phyloP scores from a whole-genome alignment of 1,139 yeast species.

The Hyphopichia wangnamkhiaoensis region DNA sequence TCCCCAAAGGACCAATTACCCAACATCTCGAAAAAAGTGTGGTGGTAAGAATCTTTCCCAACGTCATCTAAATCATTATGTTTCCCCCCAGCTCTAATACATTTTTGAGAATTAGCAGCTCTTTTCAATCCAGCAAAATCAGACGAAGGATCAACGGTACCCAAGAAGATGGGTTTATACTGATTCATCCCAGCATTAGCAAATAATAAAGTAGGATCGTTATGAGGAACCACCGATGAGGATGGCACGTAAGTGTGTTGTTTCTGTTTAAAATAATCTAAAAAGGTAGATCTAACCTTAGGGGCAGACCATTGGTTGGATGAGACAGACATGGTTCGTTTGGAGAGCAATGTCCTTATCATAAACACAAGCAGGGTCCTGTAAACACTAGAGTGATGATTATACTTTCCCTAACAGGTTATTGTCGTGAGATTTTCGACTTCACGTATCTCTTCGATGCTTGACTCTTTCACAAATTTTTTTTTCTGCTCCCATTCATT shows the following conservation, averaged over 20 bases:
- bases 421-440: neutral
- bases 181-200: conserved; percentile 99
- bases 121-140: conserved; percentile 82
- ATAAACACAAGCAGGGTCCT: conserved; percentile 5
- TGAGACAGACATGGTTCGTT: conserved; percentile 10
- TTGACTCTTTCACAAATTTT: too few relatives aligned
- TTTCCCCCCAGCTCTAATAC: conserved; percentile 99
- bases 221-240: conserved; percentile 94
- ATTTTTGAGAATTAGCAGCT: conserved; percentile 94
- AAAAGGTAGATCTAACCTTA: conserved; percentile 82
- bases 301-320: conserved; percentile 56
- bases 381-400: neutral
- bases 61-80: conserved; percentile 98
- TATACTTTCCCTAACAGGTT: too few relatives aligned
- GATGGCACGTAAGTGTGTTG: conserved; percentile 84
- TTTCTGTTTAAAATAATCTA: conserved; percentile 70
- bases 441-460: neutral
- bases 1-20: conserved; percentile 99
- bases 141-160: conserved; percentile 93
- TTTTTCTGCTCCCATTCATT: neutral
- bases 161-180: conserved; percentile 93
- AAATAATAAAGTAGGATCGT: conserved; percentile 92
- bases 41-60: conserved; percentile 96
- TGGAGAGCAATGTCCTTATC: conserved; percentile 16
- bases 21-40: conserved; percentile 97